Percentiles rank a stretch among this genome's conserved stretches.
Evolutionary conservation across 2,329 filamentous ascomycete species (phyloP).

Genomic region (Penicillium hesseltinei): DNA sequence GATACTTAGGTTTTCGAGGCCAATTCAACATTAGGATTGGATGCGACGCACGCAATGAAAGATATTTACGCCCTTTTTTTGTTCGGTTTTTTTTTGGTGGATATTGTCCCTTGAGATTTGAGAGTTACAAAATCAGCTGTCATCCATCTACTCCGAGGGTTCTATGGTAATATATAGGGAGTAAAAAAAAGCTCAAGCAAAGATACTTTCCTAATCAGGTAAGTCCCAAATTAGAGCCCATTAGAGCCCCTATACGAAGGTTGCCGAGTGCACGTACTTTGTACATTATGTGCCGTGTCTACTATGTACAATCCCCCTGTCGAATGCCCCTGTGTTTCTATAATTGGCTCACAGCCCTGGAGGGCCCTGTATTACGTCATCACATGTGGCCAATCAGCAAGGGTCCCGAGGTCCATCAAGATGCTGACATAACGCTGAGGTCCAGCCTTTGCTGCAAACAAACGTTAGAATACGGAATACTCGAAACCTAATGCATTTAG

Average conservation of each 20-base stretch:
- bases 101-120: not conserved
- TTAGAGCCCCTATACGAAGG: not conserved
- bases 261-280: not conserved
- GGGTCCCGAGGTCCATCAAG: too few species aligned
- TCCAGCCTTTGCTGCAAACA: not conserved
- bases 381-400: not conserved
- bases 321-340: not conserved
- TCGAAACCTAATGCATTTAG: not conserved
- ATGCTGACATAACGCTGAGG: not conserved
- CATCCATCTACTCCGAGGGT: not conserved
- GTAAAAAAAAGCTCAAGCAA: not conserved
- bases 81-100: not conserved
- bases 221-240: not conserved
- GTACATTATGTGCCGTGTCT: not conserved
- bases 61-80: slow-evolving; percentile 10
- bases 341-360: not conserved
- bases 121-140: not conserved
- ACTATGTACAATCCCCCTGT: not conserved
- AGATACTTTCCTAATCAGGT: not conserved
- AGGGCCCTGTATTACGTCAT: not conserved
- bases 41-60: slow-evolving; percentile 18
- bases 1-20: slow-evolving; percentile 8
- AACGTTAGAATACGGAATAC: not conserved
- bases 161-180: not conserved
- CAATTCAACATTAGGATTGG: slow-evolving; percentile 10